These are phyloP conservation scores for Populus euphratica DNA, from an alignment of 345 rosid species.

Conservation along the genomic window DNA sequence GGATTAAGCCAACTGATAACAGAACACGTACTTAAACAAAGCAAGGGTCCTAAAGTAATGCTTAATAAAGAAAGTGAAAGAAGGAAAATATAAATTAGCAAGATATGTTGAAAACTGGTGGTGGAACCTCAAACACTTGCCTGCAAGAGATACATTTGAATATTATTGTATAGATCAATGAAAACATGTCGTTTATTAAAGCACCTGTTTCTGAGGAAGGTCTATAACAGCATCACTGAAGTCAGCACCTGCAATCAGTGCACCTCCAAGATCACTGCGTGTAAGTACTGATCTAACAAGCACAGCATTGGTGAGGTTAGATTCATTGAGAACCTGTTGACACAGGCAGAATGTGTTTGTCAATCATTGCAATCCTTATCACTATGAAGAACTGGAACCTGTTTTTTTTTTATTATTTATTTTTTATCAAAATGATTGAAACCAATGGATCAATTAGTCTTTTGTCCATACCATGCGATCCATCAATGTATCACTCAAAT, in stretches of 20 bases:
- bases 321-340: slow-evolving; percentile 78
- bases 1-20: background rate
- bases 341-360: background rate
- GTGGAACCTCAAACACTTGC: background rate
- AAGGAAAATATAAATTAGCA: no score
- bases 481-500: slow-evolving; percentile 95
- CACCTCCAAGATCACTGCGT: slow-evolving; percentile 93
- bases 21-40: background rate
- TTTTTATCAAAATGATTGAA: no score
- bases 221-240: slow-evolving; percentile 94
- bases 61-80: no score
- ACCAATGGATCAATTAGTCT: background rate
- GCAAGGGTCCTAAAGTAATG: background rate
- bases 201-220: slow-evolving; percentile 83
- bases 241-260: slow-evolving; percentile 85
- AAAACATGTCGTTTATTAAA: background rate
- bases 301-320: slow-evolving; percentile 79
- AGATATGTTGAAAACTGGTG: background rate
- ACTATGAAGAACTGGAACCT: background rate
- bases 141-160: background rate
- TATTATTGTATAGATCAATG: background rate
- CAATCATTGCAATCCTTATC: background rate
- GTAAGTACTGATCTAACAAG: slow-evolving; percentile 79
- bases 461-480: slow-evolving; percentile 73
- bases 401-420: no score